phyloP scores from a whole-genome alignment of 257 asterid species.

The Solanum clarkiae region DNA sequence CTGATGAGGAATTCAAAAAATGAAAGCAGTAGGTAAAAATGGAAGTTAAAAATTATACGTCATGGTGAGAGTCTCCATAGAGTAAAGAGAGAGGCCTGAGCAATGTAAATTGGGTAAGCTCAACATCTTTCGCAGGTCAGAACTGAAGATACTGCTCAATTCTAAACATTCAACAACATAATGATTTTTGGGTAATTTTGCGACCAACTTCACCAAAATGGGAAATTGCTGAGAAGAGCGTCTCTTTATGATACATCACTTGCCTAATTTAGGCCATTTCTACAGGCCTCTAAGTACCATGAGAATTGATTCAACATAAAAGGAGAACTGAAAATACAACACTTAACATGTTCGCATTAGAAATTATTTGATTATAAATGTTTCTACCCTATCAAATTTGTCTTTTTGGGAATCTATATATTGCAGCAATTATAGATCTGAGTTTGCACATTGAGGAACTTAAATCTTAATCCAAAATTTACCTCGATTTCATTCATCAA shows the following conservation, averaged over 20 bases:
- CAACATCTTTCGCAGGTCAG: not conserved
- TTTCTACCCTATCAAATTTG: not conserved
- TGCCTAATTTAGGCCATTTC: not conserved
- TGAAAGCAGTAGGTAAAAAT: not conserved
- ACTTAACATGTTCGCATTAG: not conserved
- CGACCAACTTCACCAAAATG: not conserved
- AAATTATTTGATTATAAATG: not conserved
- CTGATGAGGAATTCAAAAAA: slow-evolving; percentile 5
- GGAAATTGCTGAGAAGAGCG: not conserved
- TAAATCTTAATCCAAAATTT: slow-evolving; percentile 2
- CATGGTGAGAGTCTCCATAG: not conserved
- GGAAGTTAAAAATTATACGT: not conserved
- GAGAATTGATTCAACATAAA: not conserved
- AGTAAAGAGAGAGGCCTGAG: not conserved
- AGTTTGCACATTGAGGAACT: not conserved
- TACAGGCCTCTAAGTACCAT: not conserved
- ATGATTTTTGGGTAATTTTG: not conserved
- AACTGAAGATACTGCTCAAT: not conserved
- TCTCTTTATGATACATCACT: not conserved
- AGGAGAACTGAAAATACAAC: not conserved
- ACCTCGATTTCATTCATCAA: slow-evolving; percentile 76
- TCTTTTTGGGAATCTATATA: not conserved
- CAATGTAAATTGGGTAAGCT: not conserved
- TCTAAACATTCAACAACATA: not conserved
- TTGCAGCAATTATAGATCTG: not conserved